phyloP scores from a whole-genome alignment of 352 stramenopile species.

The Blastocystis sp. region DNA sequence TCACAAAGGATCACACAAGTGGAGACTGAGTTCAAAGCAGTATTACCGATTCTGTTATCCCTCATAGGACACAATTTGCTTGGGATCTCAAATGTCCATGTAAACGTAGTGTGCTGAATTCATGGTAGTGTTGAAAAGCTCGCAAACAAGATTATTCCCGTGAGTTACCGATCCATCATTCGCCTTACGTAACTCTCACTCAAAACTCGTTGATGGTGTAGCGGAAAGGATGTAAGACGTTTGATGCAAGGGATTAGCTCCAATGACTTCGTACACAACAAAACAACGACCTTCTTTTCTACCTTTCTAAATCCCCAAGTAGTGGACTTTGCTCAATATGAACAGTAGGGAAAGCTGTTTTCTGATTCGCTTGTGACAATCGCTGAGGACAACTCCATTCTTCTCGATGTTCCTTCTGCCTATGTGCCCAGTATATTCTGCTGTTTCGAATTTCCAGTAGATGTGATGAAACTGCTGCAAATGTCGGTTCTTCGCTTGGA shows the following conservation, averaged over 20 bases:
- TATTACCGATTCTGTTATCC: no score
- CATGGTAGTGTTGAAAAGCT: constrained; percentile 22
- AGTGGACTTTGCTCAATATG: background rate
- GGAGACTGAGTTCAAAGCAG: no score
- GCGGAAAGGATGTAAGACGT: background rate
- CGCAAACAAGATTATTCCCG: background rate
- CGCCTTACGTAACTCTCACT: background rate
- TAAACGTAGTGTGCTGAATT: no score
- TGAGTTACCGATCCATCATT: constrained; percentile 56
- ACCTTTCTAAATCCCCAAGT: constrained; percentile 58
- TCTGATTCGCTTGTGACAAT: constrained; percentile 35
- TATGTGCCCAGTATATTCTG: constrained; percentile 1
- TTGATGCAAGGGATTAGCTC: constrained; percentile 58
- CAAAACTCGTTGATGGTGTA: background rate
- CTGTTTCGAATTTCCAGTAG: background rate
- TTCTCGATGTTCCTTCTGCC: constrained; percentile 41
- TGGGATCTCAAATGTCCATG: no score
- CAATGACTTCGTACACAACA: constrained; percentile 45
- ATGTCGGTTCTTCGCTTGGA: constrained; percentile 16
- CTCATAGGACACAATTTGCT: no score
- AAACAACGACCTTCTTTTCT: constrained; percentile 19
- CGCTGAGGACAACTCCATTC: background rate
- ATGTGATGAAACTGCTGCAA: constrained; percentile 41
- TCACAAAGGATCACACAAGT: no score
- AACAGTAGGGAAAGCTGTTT: constrained; percentile 49